Conservation (phyloP, 139 green algal species). For the Coelastrella sp. region DNA sequence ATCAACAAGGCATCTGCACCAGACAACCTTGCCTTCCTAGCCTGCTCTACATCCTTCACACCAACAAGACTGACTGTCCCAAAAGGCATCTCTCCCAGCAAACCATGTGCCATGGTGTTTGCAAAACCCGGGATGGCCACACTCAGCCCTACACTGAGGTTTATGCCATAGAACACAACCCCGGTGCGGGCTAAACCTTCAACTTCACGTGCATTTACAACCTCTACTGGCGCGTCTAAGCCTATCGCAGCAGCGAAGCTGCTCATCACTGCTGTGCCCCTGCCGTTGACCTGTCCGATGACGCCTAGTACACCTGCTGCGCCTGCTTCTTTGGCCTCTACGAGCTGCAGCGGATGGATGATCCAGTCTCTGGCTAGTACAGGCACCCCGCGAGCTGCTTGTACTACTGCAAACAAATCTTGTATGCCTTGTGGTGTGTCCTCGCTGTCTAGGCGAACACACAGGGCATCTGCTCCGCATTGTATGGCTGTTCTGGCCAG, state of each 20-base stretch:
- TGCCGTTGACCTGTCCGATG: constrained; percentile 70
- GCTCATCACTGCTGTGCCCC: constrained; percentile 76
- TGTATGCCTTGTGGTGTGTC: constrained; percentile 70
- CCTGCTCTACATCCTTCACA: constrained; percentile 69
- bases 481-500: constrained; percentile 50
- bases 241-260: constrained; percentile 78
- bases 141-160: constrained; percentile 68
- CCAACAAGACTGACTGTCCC: constrained; percentile 63
- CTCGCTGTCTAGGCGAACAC: constrained; percentile 72
- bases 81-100: constrained; percentile 77
- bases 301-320: constrained; percentile 83
- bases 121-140: constrained; percentile 74
- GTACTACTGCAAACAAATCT: constrained; percentile 72
- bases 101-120: constrained; percentile 71
- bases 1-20: constrained; percentile 81
- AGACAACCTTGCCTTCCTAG: constrained; percentile 60
- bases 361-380: constrained; percentile 81
- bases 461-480: constrained; percentile 73
- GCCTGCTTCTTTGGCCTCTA: constrained; percentile 82
- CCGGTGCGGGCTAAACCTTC: constrained; percentile 58
- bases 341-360: constrained; percentile 84
- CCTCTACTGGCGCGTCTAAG: constrained; percentile 76
- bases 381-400: constrained; percentile 65
- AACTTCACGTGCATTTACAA: constrained; percentile 75
- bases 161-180: constrained; percentile 70